Base-by-base conservation (phyloP, 2,329 filamentous ascomycete species). In the Microcyclosporella mali region DNA sequence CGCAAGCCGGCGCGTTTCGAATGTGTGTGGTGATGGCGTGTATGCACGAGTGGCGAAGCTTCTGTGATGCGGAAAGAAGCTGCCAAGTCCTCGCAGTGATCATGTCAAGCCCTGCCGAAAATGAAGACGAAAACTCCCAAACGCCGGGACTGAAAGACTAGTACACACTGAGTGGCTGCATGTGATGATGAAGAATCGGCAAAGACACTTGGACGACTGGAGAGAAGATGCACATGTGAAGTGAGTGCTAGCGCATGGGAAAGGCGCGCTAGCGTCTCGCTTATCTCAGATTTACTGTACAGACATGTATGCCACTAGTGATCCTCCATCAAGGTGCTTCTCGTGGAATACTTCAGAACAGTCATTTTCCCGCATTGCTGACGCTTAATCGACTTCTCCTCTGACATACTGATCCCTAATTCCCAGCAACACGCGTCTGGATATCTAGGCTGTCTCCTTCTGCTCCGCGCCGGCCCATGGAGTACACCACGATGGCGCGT, bases 401-500 rank as follows among this genome's bases (percentile, higher is more conserved):
- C n/a, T n/a, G n/a, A n/a, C n/a, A n/a, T n/a, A n/a, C n/a, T n/a
- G n/a, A n/a, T n/a, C n/a, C n/a, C n/a, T n/a, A n/a, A n/a, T n/a
- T n/a, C n/a, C n/a, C n/a, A n/a, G n/a, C n/a, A 9, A 9, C 32
- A 12, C 15, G 9, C 4, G n/a, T n/a, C n/a, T n/a, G n/a, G n/a
- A n/a, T n/a, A n/a, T 15, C 33, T 19, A 43, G 12, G 33, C 11
- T 2, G 15, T 42, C 17, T 59, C 51, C 47, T 58, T 58, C 51
- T 59, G 57, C 45, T 46, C 46, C 7, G 53, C 51, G 11, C 49
- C 51, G 3, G 43, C 17, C 17, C 56, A 52, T 3, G 47, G 46
- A 7, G 49, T 49, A 41, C 55, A 57, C 54, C 61, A 62, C 3
- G 34, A 45, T 12, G 57, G 55, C n/a, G 56, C 49, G 33, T 60